These are phyloP conservation scores for Phyllosticta paracitricarpa DNA, from an alignment of 2,329 filamentous ascomycete genomes.

Conservation along the genomic window DNA sequence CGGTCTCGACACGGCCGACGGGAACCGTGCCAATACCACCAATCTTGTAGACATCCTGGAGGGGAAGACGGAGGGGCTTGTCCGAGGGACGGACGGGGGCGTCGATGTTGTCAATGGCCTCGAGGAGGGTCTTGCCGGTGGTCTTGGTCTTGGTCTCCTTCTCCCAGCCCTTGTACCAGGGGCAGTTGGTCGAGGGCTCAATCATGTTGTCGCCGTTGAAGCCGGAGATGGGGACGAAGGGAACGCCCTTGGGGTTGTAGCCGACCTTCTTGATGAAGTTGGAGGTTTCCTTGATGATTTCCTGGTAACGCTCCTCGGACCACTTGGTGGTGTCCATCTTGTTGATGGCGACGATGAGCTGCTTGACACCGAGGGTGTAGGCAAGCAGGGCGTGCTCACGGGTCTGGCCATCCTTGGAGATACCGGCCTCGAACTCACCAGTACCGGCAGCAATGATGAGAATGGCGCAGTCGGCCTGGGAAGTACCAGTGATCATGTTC, in stretches of 20 bases:
- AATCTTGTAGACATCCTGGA: constrained; percentile 99
- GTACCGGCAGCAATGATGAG: constrained; percentile 99
- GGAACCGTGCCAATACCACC: constrained; percentile 99
- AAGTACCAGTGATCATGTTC: constrained; percentile 99
- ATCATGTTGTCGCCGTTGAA: constrained; percentile 99
- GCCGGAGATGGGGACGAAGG: constrained; percentile 99
- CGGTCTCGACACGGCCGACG: constrained; percentile 99
- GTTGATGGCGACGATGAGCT: constrained; percentile 99
- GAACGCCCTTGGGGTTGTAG: constrained; percentile 98
- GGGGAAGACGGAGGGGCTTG: constrained; percentile 99
- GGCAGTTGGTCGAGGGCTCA: constrained; percentile 76
- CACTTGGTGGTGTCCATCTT: constrained; percentile 99
- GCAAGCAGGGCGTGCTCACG: constrained; percentile 99
- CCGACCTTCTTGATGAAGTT: constrained; percentile 99
- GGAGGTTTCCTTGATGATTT: constrained; percentile 99
- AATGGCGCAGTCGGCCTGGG: constrained; percentile 98
- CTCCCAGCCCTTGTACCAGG: constrained; percentile 99
- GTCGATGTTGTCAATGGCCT: constrained; percentile 97
- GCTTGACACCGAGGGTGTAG: constrained; percentile 99
- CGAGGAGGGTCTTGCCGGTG: constrained; percentile 94
- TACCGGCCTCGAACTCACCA: constrained; percentile 99
- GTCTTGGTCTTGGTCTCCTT: constrained; percentile 92
- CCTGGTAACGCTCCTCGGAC: constrained; percentile 90
- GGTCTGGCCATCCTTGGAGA: constrained; percentile 99
- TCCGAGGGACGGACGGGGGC: constrained; percentile 85